Conservation (phyloP, 2,329 filamentous ascomycete species). For the Knoxdaviesia capensis region DNA sequence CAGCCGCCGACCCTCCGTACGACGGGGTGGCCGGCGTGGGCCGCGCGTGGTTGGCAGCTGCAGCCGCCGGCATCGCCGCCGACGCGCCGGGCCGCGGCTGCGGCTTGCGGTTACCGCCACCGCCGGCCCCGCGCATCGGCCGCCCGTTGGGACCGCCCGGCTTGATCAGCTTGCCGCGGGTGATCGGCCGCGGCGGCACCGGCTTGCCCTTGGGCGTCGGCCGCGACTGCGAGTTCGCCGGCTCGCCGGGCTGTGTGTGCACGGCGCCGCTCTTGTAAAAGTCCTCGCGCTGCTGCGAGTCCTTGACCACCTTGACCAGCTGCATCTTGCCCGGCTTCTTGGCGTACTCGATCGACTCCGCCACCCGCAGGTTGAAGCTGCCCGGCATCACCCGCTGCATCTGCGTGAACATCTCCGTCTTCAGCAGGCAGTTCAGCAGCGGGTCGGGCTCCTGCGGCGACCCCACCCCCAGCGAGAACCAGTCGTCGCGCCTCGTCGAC, state of each 20-base stretch:
- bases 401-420: conserved; percentile 93
- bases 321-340: conserved; percentile 95
- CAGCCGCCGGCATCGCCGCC: conserved; percentile 9
- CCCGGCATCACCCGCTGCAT: conserved; percentile 64
- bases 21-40: conserved; percentile 6
- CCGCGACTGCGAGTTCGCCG: conserved; percentile 60
- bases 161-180: conserved; percentile 77
- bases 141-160: conserved; percentile 71
- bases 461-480: conserved; percentile 86
- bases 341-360: conserved; percentile 77
- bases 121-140: conserved; percentile 47
- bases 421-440: conserved; percentile 82
- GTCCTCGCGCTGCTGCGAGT: conserved; percentile 57
- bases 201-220: conserved; percentile 78
- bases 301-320: conserved; percentile 74
- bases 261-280: conserved; percentile 87
- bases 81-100: conserved; percentile 21
- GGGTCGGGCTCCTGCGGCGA: conserved; percentile 83
- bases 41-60: conserved; percentile 5
- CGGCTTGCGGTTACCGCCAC: conserved; percentile 18
- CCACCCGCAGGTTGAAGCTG: conserved; percentile 63
- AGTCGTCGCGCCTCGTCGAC: conserved; percentile 77
- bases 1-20: conserved; percentile 8
- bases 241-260: conserved; percentile 70
- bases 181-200: conserved; percentile 75